phyloP scores from a whole-genome alignment of 2,329 filamentous ascomycete genomes.

The Pseudopithomyces chartarum region DNA sequence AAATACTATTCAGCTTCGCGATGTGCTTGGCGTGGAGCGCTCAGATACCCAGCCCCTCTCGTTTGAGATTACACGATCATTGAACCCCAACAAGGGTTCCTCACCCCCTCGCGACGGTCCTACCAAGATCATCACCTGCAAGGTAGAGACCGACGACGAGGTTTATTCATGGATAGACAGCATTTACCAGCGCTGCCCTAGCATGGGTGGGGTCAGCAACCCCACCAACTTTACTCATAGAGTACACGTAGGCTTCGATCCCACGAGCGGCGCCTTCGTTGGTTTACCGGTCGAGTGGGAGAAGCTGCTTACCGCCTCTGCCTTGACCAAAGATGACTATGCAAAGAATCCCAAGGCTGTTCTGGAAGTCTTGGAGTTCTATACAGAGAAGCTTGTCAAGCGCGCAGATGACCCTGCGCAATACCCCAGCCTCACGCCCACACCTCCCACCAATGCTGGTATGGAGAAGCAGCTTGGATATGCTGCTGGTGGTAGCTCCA shows the following conservation, averaged over 20 bases:
- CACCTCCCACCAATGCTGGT: slow-evolving; percentile 59
- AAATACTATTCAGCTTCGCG: slow-evolving; percentile 82
- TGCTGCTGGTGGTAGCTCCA: slow-evolving; percentile 48
- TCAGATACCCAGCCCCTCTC: slow-evolving; percentile 91
- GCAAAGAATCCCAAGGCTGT: slow-evolving; percentile 81
- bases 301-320: slow-evolving; percentile 91
- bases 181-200: slow-evolving; percentile 94
- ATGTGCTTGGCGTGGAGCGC: slow-evolving; percentile 87
- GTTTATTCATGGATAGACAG: slow-evolving; percentile 99
- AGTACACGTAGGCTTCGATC: slow-evolving; percentile 97
- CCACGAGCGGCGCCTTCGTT: slow-evolving; percentile 91
- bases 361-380: slow-evolving; percentile 82
- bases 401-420: slow-evolving; percentile 71
- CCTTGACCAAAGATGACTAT: slow-evolving; percentile 98
- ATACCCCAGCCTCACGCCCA: slow-evolving; percentile 71
- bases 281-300: slow-evolving; percentile 96
- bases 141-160: slow-evolving; percentile 93
- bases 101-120: slow-evolving; percentile 80
- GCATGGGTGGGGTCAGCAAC: slow-evolving; percentile 97
- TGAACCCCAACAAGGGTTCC: slow-evolving; percentile 60
- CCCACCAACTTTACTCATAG: slow-evolving; percentile 98
- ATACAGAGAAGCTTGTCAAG: slow-evolving; percentile 78
- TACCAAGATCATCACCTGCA: slow-evolving; percentile 84
- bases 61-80: slow-evolving; percentile 84
- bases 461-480: slow-evolving; percentile 57